Evolutionary conservation across 768 basidiomycete genomes (phyloP).

Genomic region (Psilocybe cubensis): DNA sequence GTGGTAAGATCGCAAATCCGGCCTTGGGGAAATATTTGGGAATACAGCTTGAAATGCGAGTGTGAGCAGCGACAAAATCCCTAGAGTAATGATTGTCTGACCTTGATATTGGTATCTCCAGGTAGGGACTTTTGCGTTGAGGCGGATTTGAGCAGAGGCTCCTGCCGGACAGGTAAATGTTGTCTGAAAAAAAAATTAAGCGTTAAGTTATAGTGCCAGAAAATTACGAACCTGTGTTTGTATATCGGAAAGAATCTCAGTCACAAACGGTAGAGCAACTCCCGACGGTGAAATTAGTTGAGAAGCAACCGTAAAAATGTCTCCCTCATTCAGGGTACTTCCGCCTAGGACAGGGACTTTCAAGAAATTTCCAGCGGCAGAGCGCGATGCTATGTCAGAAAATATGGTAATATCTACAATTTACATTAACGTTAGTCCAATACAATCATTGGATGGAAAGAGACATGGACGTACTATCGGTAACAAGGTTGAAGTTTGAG

Average conservation of each 20-base stretch:
- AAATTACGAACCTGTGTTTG: constrained; percentile 29
- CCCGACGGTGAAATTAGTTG: constrained; percentile 29
- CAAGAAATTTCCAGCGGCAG: constrained; percentile 32
- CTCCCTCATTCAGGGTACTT: constrained; percentile 35
- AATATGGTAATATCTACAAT: constrained; percentile 35
- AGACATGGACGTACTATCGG: constrained; percentile 31
- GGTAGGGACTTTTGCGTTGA: constrained; percentile 27
- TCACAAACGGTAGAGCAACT: constrained; percentile 30
- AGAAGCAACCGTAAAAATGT: constrained; percentile 34
- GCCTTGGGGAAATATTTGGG: constrained; percentile 35
- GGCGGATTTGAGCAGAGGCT: constrained; percentile 27
- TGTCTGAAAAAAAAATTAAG: constrained; percentile 13
- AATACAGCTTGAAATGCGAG: constrained; percentile 39
- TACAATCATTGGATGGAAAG: not conserved
- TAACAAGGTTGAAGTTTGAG: constrained; percentile 28
- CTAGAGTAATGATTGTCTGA: constrained; percentile 1
- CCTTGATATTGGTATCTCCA: constrained; percentile 35
- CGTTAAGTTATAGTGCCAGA: not conserved
- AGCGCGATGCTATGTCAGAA: constrained; percentile 28
- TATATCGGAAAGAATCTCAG: constrained; percentile 31
- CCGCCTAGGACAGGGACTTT: constrained; percentile 34
- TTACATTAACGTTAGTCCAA: not conserved
- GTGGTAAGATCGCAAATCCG: constrained; percentile 41
- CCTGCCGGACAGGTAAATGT: constrained; percentile 35
- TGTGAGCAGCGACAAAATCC: not conserved